Percentiles rank a stretch among this genome's conserved stretches.
Evolutionary conservation across 2,329 filamentous ascomycete species (phyloP).

Genomic region (Cercospora sp.): DNA sequence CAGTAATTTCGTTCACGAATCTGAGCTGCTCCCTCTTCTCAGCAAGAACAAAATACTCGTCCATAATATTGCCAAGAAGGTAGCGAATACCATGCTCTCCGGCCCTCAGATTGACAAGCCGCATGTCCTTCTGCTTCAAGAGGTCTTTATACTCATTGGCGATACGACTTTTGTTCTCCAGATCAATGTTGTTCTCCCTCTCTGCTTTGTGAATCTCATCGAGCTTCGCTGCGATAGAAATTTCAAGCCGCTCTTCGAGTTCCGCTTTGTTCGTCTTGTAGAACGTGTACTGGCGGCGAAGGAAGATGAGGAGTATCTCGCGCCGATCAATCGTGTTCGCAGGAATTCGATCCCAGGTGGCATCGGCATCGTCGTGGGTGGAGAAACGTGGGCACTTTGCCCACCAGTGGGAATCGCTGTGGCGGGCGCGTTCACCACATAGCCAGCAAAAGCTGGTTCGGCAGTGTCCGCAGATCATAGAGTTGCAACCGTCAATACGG

Average conservation of each 20-base stretch:
- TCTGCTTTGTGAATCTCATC: not conserved
- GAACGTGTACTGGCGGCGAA: not conserved
- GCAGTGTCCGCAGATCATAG: not conserved
- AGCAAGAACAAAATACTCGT: not conserved
- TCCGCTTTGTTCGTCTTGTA: not conserved
- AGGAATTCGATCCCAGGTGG: not conserved
- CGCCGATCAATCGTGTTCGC: not conserved
- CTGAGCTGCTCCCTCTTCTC: not conserved
- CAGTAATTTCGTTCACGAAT: not conserved
- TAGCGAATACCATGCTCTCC: not conserved
- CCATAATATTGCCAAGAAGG: not conserved
- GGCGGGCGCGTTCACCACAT: not conserved
- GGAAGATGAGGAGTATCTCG: not conserved
- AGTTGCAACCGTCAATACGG: not conserved
- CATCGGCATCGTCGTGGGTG: not conserved
- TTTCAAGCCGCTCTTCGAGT: not conserved
- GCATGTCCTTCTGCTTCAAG: not conserved
- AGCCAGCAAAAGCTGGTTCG: not conserved
- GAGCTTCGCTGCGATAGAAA: not conserved
- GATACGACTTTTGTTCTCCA: not conserved
- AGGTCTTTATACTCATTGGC: not conserved
- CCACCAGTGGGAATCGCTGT: not conserved
- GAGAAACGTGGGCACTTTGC: not conserved
- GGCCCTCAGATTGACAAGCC: not conserved
- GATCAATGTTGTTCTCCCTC: not conserved